Percentiles rank a stretch among this genome's conserved stretches.
phyloP scores from a whole-genome alignment of 2,329 filamentous ascomycete species.

The Epichloe brachyelytri region DNA sequence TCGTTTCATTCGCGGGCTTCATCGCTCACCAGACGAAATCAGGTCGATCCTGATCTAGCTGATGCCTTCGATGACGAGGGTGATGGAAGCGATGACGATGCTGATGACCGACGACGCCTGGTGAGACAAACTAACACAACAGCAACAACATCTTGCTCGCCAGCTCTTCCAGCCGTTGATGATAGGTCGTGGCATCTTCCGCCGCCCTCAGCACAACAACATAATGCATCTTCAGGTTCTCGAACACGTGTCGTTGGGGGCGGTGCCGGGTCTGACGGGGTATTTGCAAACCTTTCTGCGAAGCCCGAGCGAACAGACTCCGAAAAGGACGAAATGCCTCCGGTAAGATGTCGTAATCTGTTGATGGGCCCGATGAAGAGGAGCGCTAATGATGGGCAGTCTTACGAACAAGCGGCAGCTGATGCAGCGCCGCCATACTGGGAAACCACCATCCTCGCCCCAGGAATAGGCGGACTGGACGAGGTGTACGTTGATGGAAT shows the following conservation, averaged over 20 bases:
- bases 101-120: conserved; percentile 74
- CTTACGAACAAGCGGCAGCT: conserved; percentile 95
- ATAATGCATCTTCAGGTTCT: conserved; percentile 21
- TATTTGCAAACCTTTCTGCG: conserved; percentile 89
- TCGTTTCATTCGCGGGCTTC: conserved; percentile 82
- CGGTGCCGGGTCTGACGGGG: conserved; percentile 76
- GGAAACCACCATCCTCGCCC: conserved; percentile 96
- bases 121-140: conserved; percentile 51
- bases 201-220: conserved; percentile 12
- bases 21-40: conserved; percentile 29
- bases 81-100: conserved; percentile 59
- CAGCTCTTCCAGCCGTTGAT: background rate
- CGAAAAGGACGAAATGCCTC: conserved; percentile 77
- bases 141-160: conserved; percentile 10
- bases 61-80: conserved; percentile 87
- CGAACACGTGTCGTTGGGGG: conserved; percentile 49
- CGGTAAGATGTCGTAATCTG: conserved; percentile 46
- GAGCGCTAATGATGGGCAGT: conserved; percentile 40
- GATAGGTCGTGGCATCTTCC: conserved; percentile 2
- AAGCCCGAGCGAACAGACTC: conserved; percentile 75
- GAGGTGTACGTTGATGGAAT: conserved; percentile 97
- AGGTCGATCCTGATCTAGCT: conserved; percentile 67
- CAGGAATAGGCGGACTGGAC: conserved; percentile 76
- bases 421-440: conserved; percentile 95
- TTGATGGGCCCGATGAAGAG: background rate